Percentiles rank a stretch among this genome's conserved stretches.
These are phyloP conservation scores for Amanita rimosa DNA, from an alignment of 768 basidiomycete genomes.

Conservation along the genomic window DNA sequence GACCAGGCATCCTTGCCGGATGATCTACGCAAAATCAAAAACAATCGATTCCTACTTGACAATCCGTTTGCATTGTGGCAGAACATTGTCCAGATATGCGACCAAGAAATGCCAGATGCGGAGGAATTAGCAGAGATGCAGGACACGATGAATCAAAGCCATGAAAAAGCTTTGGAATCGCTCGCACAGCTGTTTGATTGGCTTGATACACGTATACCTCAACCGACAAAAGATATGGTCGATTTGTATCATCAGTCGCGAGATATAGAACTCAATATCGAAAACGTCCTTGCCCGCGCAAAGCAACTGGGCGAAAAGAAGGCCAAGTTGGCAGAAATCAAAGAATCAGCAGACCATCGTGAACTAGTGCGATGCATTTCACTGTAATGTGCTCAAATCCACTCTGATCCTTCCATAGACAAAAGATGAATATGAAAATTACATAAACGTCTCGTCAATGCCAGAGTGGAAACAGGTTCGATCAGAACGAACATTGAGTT, in stretches of 20 bases:
- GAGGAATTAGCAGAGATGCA: neutral
- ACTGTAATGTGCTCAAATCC: neutral
- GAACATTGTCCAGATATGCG: constrained; percentile 5
- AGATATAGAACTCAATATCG: constrained; percentile 7
- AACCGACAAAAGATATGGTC: constrained; percentile 10
- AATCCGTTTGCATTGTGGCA: constrained; percentile 9
- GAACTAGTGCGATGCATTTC: neutral
- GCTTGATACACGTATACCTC: constrained; percentile 8
- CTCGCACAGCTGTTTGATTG: constrained; percentile 9
- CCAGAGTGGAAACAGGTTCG: neutral
- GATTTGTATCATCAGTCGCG: constrained; percentile 6
- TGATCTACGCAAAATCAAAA: constrained; percentile 1
- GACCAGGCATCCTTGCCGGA: constrained; percentile 9
- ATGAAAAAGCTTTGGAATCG: constrained; percentile 8
- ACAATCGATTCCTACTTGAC: constrained; percentile 3
- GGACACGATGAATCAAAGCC: neutral
- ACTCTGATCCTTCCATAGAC: neutral
- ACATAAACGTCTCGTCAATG: neutral
- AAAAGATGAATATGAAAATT: neutral
- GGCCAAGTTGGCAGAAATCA: neutral
- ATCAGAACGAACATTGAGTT: neutral
- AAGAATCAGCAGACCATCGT: neutral
- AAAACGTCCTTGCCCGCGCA: constrained; percentile 6
- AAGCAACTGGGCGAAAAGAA: constrained; percentile 6
- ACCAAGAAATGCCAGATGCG: neutral